Base-by-base conservation (phyloP, 345 rosid genomes). In the Syzygium grande region DNA sequence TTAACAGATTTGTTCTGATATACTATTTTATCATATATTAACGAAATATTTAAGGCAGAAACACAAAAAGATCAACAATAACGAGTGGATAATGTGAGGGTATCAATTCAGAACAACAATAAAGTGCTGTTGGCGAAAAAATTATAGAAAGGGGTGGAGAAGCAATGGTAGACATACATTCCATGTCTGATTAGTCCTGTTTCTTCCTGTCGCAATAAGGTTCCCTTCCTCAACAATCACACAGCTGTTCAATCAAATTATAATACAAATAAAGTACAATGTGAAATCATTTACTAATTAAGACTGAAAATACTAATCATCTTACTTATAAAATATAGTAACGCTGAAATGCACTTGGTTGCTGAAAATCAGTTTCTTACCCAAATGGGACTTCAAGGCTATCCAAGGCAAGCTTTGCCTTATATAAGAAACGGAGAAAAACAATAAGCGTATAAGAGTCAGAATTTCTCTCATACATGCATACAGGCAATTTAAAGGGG, bases 21-120 rank as follows among this genome's bases (percentile, higher is more conserved):
- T 10, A 10, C 14, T 58, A 59, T 0, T 27, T 3, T 27, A 59
- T 27, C 30, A 59, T 27, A 5, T 27, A 59, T 59, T 59, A 59
- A 27, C 11, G 3, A 58, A 59, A 25, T 25, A 59, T 11, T 59
- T 59, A 59, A 2, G 30, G 15, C 8, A 59, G 68, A 12, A 59
- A 59, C 68, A 59, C 14, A 27, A 59, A 59, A 59, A 11, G 34
- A 59, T 11, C 7, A 59, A 59, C 30, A 59, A 27, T 59, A 12
- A 59, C 3, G 8, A 27, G 68, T 0, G 4, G 6, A 27, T 27
- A 27, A 14, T 5, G 6, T 0, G 1, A 27, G 68, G 68, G 30
- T 1, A 27, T 59, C 68, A 27, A 59, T 2, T 59, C 2, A 59
- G 4, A 59, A 27, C 68, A 59, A 29, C 29, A 59, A 59, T 16